A percentile compares a stretch with the other conserved stretches of the same genome.
Evolutionary conservation across 2,329 filamentous ascomycete species (phyloP).

Genomic region (Ilyonectria destructans): DNA sequence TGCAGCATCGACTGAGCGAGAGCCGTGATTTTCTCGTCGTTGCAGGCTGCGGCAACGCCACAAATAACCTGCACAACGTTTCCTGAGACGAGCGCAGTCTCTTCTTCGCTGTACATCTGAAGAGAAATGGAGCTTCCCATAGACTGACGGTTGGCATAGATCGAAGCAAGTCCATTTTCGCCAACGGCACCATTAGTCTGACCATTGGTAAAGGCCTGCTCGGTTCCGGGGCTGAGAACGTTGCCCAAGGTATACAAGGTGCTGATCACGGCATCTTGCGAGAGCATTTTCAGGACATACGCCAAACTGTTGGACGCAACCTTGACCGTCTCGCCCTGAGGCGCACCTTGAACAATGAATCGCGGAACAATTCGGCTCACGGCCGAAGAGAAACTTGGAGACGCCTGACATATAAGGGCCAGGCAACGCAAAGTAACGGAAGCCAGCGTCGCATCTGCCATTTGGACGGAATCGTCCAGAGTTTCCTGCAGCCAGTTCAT

Average conservation of each 20-base stretch:
- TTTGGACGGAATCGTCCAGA: constrained; percentile 84
- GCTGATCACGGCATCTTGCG: constrained; percentile 94
- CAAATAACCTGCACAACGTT: constrained; percentile 98
- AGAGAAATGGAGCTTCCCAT: constrained; percentile 87
- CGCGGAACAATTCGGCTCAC: constrained; percentile 86
- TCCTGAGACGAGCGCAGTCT: constrained; percentile 82
- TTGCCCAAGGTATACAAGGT: constrained; percentile 98
- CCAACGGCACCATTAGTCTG: constrained; percentile 61
- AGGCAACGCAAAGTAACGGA: constrained; percentile 85
- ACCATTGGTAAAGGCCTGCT: constrained; percentile 69
- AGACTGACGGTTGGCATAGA: constrained; percentile 72
- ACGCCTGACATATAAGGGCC: constrained; percentile 84
- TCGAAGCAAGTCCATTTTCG: constrained; percentile 57
- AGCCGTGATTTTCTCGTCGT: constrained; percentile 93
- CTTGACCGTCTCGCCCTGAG: constrained; percentile 78
- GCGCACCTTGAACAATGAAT: constrained; percentile 88
- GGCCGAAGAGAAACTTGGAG: constrained; percentile 80
- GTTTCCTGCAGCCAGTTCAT: constrained; percentile 90
- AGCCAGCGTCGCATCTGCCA: constrained; percentile 84
- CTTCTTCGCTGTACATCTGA: constrained; percentile 82
- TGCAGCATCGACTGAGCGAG: constrained; percentile 95
- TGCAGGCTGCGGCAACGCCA: constrained; percentile 85
- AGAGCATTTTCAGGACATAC: constrained; percentile 84
- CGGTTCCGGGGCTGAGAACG: constrained; percentile 83
- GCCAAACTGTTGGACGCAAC: constrained; percentile 90